Base-by-base conservation (phyloP, 1,139 yeast genomes). In the Yamadazyma spencermartinsiae region DNA sequence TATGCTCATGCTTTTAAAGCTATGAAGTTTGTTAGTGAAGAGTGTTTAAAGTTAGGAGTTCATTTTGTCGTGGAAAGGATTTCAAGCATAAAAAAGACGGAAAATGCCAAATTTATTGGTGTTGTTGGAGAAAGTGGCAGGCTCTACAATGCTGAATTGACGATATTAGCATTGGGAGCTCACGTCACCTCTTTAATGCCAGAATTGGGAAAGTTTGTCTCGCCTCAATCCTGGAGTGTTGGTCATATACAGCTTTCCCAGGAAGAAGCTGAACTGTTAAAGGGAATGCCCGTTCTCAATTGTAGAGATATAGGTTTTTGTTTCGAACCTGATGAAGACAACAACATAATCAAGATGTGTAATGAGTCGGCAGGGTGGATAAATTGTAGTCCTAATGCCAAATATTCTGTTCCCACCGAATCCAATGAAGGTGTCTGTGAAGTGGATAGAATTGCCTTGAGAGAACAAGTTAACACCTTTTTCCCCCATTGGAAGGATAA, bases 281-380 rank as follows among this genome's bases (percentile, higher is more conserved):
- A 54, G 42, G 52, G 53, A 18, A 58, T 64, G 34, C 79, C 79
- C 1, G 71, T 73, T 4, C 57, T 71, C 24, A 59, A 71, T 44
- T 63, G 72, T 38, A 40, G 58, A 17, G 65, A 61, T 34, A 49
- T 52, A 23, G 67, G 67, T 5, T 61, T 61, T 43, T 51, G 58
- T 33, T 61, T 61, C 36, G 65, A 61, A 38, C 63, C 67, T 5
- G 63, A 57, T 40, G 33, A 21, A 10, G 51, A 46, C 27, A 31
- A 38, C 11, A 50, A 51, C 27, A 44, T 51, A 16, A 18, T 48
- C 12, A 55, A 55, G 36, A 42, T 55, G 42, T 52, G 56, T 36
- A 54, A 50, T 34, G 45, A 37, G 23, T 50, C 51, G 8, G 55
- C 52, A 1, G 59, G 57, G 9, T 51, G 50, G 48, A 44, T 46